phyloP scores from a whole-genome alignment of 352 stramenopile species.

The Phytophthora sojae region DNA sequence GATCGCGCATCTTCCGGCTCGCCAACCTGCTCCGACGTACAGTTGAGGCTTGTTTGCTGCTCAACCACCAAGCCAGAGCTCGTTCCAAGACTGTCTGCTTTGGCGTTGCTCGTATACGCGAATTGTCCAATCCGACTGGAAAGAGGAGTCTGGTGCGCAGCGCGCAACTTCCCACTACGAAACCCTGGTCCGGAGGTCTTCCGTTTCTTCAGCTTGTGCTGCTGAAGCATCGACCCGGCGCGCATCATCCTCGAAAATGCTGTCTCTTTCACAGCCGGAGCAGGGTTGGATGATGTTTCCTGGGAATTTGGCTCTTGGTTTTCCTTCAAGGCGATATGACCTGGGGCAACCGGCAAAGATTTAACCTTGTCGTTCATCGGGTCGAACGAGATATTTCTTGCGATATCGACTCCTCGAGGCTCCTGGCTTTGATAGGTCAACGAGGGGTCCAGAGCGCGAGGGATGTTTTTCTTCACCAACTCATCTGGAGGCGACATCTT shows the following conservation, averaged over 20 bases:
- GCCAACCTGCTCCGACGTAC: constrained; percentile 8
- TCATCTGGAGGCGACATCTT: constrained; percentile 41
- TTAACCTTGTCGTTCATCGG: constrained; percentile 43
- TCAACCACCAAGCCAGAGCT: constrained; percentile 7
- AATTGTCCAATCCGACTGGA: constrained; percentile 39
- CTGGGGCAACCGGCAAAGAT: constrained; percentile 1
- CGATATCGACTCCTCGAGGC: constrained; percentile 48
- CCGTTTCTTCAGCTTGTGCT: constrained; percentile 66
- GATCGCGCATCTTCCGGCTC: constrained; percentile 10
- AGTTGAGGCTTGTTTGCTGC: constrained; percentile 19
- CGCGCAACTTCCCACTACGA: constrained; percentile 20
- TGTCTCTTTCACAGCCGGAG: constrained; percentile 57
- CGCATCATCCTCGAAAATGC: constrained; percentile 86
- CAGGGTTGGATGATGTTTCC: not conserved
- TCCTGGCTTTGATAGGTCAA: constrained; percentile 69
- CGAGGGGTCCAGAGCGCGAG: constrained; percentile 13
- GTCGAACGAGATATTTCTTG: constrained; percentile 62
- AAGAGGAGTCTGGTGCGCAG: constrained; percentile 11
- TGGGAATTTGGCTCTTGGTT: constrained; percentile 43
- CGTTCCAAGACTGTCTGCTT: constrained; percentile 4
- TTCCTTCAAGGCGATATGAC: constrained; percentile 45
- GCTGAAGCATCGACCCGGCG: constrained; percentile 63
- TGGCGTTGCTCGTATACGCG: constrained; percentile 14
- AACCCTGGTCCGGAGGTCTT: constrained; percentile 25
- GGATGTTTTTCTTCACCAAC: constrained; percentile 33